Evolutionary conservation across 176 grass and related monocot species (phyloP).

Genomic region (Stipa capillata): DNA sequence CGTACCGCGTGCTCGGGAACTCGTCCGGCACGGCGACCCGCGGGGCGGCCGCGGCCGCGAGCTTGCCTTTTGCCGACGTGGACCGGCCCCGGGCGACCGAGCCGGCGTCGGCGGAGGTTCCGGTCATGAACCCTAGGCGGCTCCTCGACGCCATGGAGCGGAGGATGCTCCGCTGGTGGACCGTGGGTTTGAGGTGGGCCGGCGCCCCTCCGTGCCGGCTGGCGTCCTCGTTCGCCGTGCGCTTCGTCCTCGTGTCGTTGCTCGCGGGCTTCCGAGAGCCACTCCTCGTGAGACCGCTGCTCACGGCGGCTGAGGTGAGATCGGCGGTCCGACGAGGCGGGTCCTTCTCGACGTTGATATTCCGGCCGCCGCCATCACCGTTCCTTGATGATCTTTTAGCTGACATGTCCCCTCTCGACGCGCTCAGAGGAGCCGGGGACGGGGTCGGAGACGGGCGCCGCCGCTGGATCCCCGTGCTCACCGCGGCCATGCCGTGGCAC

Average conservation of each 20-base stretch:
- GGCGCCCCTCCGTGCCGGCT: too few relatives aligned
- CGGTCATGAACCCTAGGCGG: neutral
- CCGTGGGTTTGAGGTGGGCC: neutral
- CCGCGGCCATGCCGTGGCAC: neutral
- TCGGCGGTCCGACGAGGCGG: neutral
- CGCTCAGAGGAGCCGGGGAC: neutral
- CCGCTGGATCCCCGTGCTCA: neutral
- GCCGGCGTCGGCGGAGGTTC: neutral
- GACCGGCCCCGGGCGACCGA: neutral
- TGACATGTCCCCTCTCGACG: neutral
- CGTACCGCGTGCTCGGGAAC: conserved; percentile 37
- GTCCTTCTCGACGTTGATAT: neutral
- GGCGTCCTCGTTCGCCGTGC: neutral
- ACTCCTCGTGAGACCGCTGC: neutral
- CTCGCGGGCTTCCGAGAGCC: neutral
- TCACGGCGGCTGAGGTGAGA: neutral
- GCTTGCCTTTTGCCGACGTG: neutral
- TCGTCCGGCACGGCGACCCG: neutral
- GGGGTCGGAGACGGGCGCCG: too few relatives aligned
- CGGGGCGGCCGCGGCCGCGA: neutral
- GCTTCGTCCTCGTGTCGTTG: neutral
- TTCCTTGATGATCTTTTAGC: neutral
- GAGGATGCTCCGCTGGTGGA: neutral
- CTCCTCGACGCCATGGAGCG: neutral
- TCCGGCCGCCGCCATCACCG: neutral